Evolutionary conservation across 768 basidiomycete species (phyloP).

Genomic region (Phaeolepiota aurea): DNA sequence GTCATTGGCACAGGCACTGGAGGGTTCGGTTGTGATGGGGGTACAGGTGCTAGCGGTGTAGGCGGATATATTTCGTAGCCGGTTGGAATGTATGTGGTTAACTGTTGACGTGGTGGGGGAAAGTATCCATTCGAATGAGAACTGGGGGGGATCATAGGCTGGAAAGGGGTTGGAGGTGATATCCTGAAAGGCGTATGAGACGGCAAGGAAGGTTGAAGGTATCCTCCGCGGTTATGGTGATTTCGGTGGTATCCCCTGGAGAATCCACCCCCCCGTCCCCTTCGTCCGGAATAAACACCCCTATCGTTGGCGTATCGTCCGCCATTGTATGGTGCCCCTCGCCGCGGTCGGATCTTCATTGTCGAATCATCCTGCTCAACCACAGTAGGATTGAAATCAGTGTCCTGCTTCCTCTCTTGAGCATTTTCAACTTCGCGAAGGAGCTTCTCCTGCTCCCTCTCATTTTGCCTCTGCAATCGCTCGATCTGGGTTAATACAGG

Average conservation of each 20-base stretch:
- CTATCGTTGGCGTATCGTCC: conserved; percentile 25
- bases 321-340: conserved; percentile 9
- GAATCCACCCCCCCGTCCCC: conserved; percentile 22
- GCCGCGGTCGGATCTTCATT: conserved; percentile 3
- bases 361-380: conserved; percentile 2
- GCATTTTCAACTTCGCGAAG: conserved; percentile 3
- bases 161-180: conserved; percentile 21
- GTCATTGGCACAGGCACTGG: conserved; percentile 40
- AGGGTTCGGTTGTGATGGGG: conserved; percentile 13
- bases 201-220: conserved; percentile 15
- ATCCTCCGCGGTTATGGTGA: conserved; percentile 19
- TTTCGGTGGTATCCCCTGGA: conserved; percentile 27
- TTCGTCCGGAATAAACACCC: conserved; percentile 14
- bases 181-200: conserved; percentile 20
- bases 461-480: conserved; percentile 20
- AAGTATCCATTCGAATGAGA: conserved; percentile 24
- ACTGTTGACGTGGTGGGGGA: conserved; percentile 12
- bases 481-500: conserved; percentile 19
- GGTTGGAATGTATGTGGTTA: conserved; percentile 18
- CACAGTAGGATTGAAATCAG: conserved; percentile 5
- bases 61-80: conserved; percentile 19
- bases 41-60: conserved; percentile 13
- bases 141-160: conserved; percentile 13
- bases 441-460: conserved; percentile 13
- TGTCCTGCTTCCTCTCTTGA: conserved; percentile 5